Conservation (phyloP, 331 rosid species). For the Quercus lobata region DNA sequence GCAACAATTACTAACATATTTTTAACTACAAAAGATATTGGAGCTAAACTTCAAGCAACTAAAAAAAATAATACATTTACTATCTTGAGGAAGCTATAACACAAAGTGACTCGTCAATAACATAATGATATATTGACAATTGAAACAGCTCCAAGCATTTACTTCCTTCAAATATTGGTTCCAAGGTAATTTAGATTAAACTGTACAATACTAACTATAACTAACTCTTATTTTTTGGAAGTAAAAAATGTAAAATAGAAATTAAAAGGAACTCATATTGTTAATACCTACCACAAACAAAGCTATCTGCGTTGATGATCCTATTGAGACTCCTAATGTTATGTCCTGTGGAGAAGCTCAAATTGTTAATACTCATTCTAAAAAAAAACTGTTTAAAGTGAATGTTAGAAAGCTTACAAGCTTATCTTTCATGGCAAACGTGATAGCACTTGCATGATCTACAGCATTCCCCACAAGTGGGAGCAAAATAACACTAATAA, state of each 20-base stretch:
- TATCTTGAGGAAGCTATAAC: not conserved
- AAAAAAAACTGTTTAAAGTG: not conserved
- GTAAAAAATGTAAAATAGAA: not conserved
- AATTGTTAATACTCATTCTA: not conserved
- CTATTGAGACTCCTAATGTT: conserved; percentile 84
- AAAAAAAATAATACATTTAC: not conserved
- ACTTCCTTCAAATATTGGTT: no score
- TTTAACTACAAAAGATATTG: not conserved
- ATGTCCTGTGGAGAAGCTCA: conserved; percentile 54
- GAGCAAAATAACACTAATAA: conserved; percentile 81
- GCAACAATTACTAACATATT: not conserved
- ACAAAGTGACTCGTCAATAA: not conserved
- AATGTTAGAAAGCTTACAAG: conserved; percentile 46
- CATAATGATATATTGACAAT: not conserved
- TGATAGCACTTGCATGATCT: conserved; percentile 89
- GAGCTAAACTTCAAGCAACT: not conserved
- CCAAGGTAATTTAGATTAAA: no score
- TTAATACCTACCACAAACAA: conserved; percentile 65
- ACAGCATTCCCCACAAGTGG: conserved; percentile 95
- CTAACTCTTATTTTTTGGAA: not conserved
- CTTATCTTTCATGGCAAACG: conserved; percentile 93
- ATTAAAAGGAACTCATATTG: conserved; percentile 4
- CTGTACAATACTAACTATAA: not conserved
- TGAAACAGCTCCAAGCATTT: not conserved
- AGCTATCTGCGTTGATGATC: conserved; percentile 80